Base-by-base conservation (phyloP, 305 asterid genomes). In the Solanum aculeatissimum region DNA sequence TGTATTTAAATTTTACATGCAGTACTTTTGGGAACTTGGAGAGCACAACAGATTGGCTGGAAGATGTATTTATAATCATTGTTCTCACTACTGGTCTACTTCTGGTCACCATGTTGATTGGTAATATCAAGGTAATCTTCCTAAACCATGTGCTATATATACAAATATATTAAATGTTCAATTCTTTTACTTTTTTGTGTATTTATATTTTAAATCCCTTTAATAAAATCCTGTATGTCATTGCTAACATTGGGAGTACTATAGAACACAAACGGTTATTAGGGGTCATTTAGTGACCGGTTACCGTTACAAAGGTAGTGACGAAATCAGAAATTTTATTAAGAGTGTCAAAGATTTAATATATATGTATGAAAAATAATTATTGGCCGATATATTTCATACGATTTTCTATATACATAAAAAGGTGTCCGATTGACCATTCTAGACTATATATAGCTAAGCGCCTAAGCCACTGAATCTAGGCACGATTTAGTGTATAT, bases 41-140 rank as follows among this genome's bases (percentile, higher is more conserved):
- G 91, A 92, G 98, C 92, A 97, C 98, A 57, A 97, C 99, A 45
- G 99, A 97, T 86, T 97, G 99, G 95, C 83, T 95, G 57, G 99
- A 97, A 86, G 90, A 94, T 38, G 94, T 97, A 57, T 97, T 97
- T 87, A 97, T 97, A 29, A 95, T 97, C 81, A 89, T 97, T 32
- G 99, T 97, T 72, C 93, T 97, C 9, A 97, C 99, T 29, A 89
- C 94, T 38, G 99, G 99, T 27, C 97, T 97, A 5, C 89, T 97
- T 43, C 86, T 97, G 14, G 99, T 97, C 53, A 97, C 99, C 6
- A 95, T 97, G 99, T 91, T 97, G 69, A 97, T 97, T 29, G 99
- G 99, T 29, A 97, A 97, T 91, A 97, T 97, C 90, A 97, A 97
- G 98, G 99, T 95, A 23, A 74, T 12, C 15, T 18, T 71, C 49